Evolutionary conservation across 192 early-diverging fungal species (phyloP).

Genomic region (Coemansia sp.): DNA sequence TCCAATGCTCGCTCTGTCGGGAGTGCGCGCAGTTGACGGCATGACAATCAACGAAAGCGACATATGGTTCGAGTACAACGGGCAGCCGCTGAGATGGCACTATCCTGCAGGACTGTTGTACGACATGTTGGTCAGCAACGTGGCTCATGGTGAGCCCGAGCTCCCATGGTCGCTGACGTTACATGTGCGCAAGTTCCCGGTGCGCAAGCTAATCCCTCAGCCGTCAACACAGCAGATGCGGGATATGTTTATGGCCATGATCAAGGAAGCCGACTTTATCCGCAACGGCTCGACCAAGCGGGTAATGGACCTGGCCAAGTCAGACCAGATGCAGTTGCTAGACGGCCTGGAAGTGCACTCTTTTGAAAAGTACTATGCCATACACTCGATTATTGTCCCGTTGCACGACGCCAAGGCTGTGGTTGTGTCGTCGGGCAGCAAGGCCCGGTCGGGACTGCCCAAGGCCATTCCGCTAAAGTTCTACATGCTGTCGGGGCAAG

Average conservation of each 20-base stretch:
- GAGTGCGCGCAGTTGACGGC: not conserved
- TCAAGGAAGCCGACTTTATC: slow-evolving; percentile 87
- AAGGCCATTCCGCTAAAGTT: slow-evolving; percentile 44
- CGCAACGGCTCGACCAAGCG: slow-evolving; percentile 79
- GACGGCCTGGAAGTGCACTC: slow-evolving; percentile 59
- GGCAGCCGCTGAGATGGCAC: slow-evolving; percentile 80
- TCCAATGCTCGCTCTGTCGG: slow-evolving; percentile 41
- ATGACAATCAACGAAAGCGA: slow-evolving; percentile 43
- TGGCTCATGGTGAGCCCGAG: slow-evolving; percentile 17
- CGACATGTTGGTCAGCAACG: slow-evolving; percentile 57
- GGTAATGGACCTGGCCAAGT: slow-evolving; percentile 82
- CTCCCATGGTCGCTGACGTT: slow-evolving; percentile 79
- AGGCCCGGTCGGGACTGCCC: slow-evolving; percentile 9
- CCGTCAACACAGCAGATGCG: slow-evolving; percentile 60
- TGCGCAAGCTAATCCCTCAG: slow-evolving; percentile 59
- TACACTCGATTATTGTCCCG: slow-evolving; percentile 34
- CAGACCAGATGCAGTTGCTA: slow-evolving; percentile 80
- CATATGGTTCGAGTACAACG: slow-evolving; percentile 74
- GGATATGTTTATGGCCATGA: slow-evolving; percentile 84
- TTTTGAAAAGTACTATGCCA: slow-evolving; percentile 51
- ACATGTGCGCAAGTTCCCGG: slow-evolving; percentile 75
- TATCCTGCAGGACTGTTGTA: slow-evolving; percentile 84
- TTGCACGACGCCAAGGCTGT: not conserved
- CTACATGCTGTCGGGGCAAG: slow-evolving; percentile 30
- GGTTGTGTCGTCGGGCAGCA: slow-evolving; percentile 3